Base-by-base conservation (phyloP, 148 eudicot species). In the Silene uniflora region DNA sequence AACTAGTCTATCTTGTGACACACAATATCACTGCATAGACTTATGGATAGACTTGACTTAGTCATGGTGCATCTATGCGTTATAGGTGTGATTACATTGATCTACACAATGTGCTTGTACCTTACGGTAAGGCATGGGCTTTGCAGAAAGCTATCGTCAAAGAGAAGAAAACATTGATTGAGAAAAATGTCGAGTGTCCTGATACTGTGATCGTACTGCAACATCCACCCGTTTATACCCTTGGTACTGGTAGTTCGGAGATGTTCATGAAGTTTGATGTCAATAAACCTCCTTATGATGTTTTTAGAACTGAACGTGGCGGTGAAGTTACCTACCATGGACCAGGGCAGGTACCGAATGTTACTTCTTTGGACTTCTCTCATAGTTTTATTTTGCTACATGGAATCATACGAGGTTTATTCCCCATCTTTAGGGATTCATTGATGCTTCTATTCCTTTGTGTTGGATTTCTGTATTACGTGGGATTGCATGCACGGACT, bases 321-420 rank as follows among this genome's bases (percentile, higher is more conserved):
- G 97, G 99, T n/a, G 96, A 95, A 85, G 99, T 92, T 81, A 95
- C 99, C 17, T 95, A 89, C 78, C 99, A 92, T 87, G 99, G 99
- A 22, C 99, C 99, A 58, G 98, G 99, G 25, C 99, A 95, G 98
- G 98, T 94, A 82, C 18, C 8, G 17, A 67, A 10, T 27, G 25
- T 16, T 64, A 5, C 62, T 21, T 58, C 24, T 23, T 27, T 39
- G 27, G 32, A 49, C 63, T 58, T 16, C 1, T 52, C 4, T 52
- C 56, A 1, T 52, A 3, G 5, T 16, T 13, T 52, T 52, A 52
- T 52, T 12, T 10, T 52, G 56, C 56, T 2, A 14, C 56, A 52
- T 11, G 56, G 56, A 11, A 63, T 24, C 2, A 14, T 63, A 23
- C 10, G 67, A 63, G 39, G 17, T 24, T 23, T 23, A 14, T 12